Evolutionary conservation across 768 basidiomycete species (phyloP).

Genomic region (Leucocoprinus sp.): DNA sequence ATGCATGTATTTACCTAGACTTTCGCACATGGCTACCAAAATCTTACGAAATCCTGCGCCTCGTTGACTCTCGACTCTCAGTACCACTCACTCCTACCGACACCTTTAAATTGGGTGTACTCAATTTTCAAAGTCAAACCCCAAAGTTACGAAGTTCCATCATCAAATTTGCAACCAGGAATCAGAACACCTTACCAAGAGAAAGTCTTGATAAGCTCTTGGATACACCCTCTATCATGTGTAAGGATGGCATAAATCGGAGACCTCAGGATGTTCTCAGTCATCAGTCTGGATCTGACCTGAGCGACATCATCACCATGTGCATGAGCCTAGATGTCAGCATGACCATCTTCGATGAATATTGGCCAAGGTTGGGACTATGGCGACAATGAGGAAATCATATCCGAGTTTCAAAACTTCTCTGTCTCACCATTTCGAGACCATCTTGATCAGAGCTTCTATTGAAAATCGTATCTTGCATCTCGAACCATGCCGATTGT

Average conservation of each 20-base stretch:
- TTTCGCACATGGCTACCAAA: neutral
- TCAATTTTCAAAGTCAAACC: slow-evolving; percentile 4
- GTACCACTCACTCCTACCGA: neutral
- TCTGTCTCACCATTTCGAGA: slow-evolving; percentile 1
- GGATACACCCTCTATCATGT: neutral
- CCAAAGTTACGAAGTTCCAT: neutral
- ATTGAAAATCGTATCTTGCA: neutral
- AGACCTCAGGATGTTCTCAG: slow-evolving; percentile 6
- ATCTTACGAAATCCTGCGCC: neutral
- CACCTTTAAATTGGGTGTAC: neutral
- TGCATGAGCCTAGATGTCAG: neutral
- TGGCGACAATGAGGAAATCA: neutral
- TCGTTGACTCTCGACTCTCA: neutral
- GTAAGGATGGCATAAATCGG: slow-evolving; percentile 1
- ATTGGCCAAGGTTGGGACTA: slow-evolving; percentile 3
- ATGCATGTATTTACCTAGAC: slow-evolving; percentile 4
- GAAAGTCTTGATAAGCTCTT: slow-evolving; percentile 1
- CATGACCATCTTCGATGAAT: neutral
- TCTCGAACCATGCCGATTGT: neutral
- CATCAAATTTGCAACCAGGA: neutral
- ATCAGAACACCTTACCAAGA: slow-evolving; percentile 4
- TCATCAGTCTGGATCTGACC: neutral
- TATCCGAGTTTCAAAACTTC: neutral
- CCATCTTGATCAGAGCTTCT: neutral
- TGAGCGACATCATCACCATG: neutral